Base-by-base conservation (phyloP, 1,139 yeast genomes). In the Candida sojae region DNA sequence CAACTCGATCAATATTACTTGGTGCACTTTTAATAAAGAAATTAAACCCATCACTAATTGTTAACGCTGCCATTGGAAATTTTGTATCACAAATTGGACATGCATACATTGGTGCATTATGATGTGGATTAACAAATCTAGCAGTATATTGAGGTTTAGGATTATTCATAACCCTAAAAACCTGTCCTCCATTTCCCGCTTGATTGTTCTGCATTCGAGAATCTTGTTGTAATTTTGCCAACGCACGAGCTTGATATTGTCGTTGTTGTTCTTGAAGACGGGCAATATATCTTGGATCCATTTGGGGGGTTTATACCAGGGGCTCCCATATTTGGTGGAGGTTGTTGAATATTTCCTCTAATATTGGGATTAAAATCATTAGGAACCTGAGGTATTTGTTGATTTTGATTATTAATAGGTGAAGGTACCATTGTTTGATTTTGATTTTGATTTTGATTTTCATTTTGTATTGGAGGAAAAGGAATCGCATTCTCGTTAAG, bases 11-110 rank as follows among this genome's bases (percentile, higher is more conserved):
- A 3, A 70, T 63, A 25, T 67, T 63, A 44, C 49, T 53, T 1
- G 78, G 76, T 0, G 79, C 71, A 34, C 67, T 66, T 53, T 71
- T 72, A 32, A 75, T 70, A 50, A 75, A 75, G 53, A 64, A 75
- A 51, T 75, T 75, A 59, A 67, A 72, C 2, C 72, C 65, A 49
- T 74, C 78, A 42, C 76, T 70, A 25, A 75, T 72, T 45, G 60
- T 61, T 31, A 75, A 56, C 43, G 73, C 75, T 50, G 61, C 62
- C 39, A 75, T 58, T 8, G 65, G 66, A 51, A 75, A 75, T 38
- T 57, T 49, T 21, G 47, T 55, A 54, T 74, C 75, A 53, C 80
- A 75, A 12, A 75, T 58, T 1, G 80, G 80, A 53, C 80, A 75
- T 48, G 62, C 66, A 57, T 71, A 75, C 3, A 51, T 33, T 9